phyloP scores from a whole-genome alignment of 2,329 filamentous ascomycete genomes.

The Colletotrichum aenigma region DNA sequence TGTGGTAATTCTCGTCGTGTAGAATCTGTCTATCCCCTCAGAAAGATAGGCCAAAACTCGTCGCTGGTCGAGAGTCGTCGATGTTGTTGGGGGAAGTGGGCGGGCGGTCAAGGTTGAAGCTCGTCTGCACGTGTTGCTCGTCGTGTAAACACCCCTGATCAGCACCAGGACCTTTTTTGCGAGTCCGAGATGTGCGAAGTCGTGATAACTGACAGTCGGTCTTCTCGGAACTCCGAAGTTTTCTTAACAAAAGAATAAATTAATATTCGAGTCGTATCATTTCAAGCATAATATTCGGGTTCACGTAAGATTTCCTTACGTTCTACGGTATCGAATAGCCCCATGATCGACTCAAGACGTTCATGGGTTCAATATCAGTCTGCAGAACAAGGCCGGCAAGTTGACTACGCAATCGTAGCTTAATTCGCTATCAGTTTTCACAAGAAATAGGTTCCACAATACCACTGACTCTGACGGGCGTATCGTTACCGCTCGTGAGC shows the following conservation, averaged over 20 bases:
- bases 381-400: not conserved
- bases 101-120: not conserved
- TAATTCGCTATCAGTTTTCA: not conserved
- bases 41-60: not conserved
- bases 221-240: not conserved
- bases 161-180: not conserved
- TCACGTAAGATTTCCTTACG: not conserved
- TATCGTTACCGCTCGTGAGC: not conserved
- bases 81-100: not conserved
- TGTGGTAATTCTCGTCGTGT: too few species aligned
- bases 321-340: not conserved
- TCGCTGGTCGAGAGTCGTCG: not conserved
- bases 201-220: not conserved
- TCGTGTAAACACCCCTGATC: not conserved
- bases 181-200: not conserved
- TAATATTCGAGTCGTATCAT: not conserved
- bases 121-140: not conserved
- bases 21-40: not conserved
- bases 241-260: not conserved
- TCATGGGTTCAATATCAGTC: not conserved
- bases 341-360: not conserved
- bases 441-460: not conserved
- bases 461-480: not conserved
- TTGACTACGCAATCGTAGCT: not conserved
- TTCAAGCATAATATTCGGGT: not conserved